These are phyloP conservation scores for Thermochaetoides thermophila DNA, from an alignment of 495 filamentous ascomycete species.

Conservation along the genomic window DNA sequence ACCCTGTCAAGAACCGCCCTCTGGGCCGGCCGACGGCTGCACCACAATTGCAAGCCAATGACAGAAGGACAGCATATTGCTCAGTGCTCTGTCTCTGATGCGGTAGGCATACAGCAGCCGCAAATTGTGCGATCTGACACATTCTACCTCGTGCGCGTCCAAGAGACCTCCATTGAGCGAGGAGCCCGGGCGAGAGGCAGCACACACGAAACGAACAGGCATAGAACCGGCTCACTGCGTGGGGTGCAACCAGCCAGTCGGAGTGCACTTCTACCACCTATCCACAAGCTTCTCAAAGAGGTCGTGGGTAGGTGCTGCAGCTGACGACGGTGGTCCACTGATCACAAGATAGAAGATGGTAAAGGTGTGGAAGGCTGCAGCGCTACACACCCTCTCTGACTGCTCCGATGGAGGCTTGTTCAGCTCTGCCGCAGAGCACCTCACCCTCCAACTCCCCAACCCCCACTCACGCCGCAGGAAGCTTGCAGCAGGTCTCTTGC, in stretches of 20 bases:
- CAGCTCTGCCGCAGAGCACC: background rate
- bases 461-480: background rate
- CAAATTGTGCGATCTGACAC: constrained; percentile 20
- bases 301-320: background rate
- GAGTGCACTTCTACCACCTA: background rate
- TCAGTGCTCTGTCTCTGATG: constrained; percentile 4
- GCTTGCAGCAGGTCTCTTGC: constrained; percentile 5
- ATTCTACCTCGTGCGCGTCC: constrained; percentile 1
- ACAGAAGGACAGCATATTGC: constrained; percentile 6
- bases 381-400: constrained; percentile 1
- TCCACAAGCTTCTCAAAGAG: background rate
- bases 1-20: constrained; percentile 9
- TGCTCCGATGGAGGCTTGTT: constrained; percentile 1
- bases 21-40: constrained; percentile 10
- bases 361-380: background rate
- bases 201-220: constrained; percentile 3
- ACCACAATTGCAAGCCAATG: constrained; percentile 7
- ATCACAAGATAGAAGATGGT: constrained; percentile 2
- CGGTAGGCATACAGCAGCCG: constrained; percentile 1
- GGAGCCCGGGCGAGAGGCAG: constrained; percentile 1
- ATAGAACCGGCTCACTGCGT: constrained; percentile 2
- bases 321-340: constrained; percentile 1
- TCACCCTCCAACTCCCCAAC: background rate
- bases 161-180: constrained; percentile 8
- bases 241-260: constrained; percentile 1